These are phyloP conservation scores for Neofusicoccum umdonicola DNA, from an alignment of 2,329 filamentous ascomycete genomes.

Conservation along the genomic window DNA sequence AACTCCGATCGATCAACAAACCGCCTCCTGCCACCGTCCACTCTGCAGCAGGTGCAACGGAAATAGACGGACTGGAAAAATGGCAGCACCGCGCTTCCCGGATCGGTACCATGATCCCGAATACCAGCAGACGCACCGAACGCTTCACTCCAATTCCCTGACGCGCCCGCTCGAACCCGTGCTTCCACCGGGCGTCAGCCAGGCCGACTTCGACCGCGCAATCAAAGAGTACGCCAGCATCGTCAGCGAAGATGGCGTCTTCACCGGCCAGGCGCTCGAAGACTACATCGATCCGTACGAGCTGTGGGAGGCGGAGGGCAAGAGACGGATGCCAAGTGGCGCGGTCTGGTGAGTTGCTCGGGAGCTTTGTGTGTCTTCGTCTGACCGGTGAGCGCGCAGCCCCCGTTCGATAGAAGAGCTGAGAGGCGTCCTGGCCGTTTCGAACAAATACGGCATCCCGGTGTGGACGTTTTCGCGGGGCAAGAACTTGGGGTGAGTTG, in stretches of 20 bases:
- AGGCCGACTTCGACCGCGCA: conserved; percentile 38
- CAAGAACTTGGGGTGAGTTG: conserved; percentile 48
- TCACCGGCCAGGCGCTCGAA: conserved; percentile 37
- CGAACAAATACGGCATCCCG: conserved; percentile 35
- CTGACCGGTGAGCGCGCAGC: neutral
- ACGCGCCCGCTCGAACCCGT: conserved; percentile 36
- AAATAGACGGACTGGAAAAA: neutral
- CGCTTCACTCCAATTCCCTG: conserved; percentile 43
- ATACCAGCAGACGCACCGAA: conserved; percentile 44
- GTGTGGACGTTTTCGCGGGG: conserved; percentile 37
- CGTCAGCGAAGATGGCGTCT: conserved; percentile 41
- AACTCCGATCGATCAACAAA: neutral
- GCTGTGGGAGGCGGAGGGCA: conserved; percentile 40
- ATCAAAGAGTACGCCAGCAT: conserved; percentile 34
- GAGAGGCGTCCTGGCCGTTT: conserved; percentile 29
- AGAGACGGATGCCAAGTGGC: conserved; percentile 44
- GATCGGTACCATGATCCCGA: conserved; percentile 37
- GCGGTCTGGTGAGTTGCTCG: conserved; percentile 38
- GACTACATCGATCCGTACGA: conserved; percentile 52
- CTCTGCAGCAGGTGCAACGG: too few species aligned
- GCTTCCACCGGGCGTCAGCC: conserved; percentile 42
- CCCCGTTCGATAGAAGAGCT: conserved; percentile 25
- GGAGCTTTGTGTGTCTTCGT: too few species aligned
- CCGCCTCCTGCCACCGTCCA: too few species aligned
- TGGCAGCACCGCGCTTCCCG: neutral